Conservation (phyloP, 352 stramenopile genomes). For the Thraustochytrium sp. region DNA sequence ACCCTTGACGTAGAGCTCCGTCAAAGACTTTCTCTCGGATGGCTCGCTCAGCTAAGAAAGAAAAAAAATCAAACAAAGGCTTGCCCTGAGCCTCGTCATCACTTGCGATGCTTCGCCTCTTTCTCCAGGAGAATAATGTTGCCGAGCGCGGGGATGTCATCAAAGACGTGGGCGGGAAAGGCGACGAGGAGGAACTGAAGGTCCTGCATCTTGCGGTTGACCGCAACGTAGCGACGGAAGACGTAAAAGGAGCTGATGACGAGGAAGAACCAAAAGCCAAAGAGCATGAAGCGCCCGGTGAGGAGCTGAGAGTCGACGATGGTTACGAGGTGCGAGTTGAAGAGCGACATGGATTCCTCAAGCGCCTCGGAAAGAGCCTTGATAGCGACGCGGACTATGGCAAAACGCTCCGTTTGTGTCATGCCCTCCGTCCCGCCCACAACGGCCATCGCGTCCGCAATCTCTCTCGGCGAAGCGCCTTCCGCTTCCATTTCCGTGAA, state of each 20-base stretch:
- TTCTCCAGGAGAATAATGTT: not conserved
- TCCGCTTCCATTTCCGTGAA: not conserved
- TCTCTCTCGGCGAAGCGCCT: not conserved
- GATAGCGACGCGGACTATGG: not conserved
- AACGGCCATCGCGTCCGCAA: not conserved
- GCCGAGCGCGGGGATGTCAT: not conserved
- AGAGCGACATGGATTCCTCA: not conserved
- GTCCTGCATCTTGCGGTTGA: slow-evolving; percentile 17
- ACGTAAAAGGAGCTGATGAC: not conserved
- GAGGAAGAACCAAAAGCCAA: not conserved
- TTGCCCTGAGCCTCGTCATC: too few species aligned
- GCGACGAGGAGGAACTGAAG: slow-evolving; percentile 2
- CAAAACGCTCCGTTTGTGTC: too few species aligned
- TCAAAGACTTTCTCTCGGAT: too few species aligned
- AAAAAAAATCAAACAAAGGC: too few species aligned
- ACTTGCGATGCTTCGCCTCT: not conserved
- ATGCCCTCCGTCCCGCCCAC: not conserved
- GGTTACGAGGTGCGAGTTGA: not conserved
- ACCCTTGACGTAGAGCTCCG: too few species aligned
- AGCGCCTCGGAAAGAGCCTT: not conserved
- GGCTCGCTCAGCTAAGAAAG: too few species aligned
- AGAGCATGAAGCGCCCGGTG: not conserved
- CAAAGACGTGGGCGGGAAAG: not conserved
- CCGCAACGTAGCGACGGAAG: not conserved
- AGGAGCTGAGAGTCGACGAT: not conserved